Evolutionary conservation across 495 filamentous ascomycete species (phyloP).

Genomic region (Tuber indicum): DNA sequence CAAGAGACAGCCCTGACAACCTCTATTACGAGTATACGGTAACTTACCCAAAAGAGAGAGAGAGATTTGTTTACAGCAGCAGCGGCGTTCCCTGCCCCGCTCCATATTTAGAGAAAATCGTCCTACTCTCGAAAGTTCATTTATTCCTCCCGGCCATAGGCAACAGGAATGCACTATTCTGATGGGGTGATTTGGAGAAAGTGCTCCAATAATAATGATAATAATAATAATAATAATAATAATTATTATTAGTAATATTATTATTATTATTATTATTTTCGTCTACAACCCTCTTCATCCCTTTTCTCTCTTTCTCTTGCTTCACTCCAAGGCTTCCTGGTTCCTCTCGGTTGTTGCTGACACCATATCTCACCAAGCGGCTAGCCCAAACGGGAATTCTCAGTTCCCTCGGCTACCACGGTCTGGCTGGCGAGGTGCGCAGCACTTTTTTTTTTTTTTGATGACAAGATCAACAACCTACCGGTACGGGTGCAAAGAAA

Average conservation of each 20-base stretch:
- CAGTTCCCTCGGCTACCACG: background rate
- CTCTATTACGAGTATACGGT: background rate
- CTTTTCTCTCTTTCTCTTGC: background rate
- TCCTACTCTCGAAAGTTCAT: background rate
- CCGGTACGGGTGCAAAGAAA: background rate
- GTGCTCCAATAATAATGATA: background rate
- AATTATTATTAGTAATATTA: background rate
- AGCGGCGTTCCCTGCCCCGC: background rate
- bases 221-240: too few relatives aligned
- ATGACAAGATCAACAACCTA: too few relatives aligned
- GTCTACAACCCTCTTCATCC: background rate
- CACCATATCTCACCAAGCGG: background rate
- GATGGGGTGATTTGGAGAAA: background rate
- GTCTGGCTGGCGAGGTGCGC: background rate
- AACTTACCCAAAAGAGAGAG: background rate
- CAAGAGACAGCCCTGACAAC: background rate
- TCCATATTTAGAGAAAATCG: background rate
- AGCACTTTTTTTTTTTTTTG: background rate
- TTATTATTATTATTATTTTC: background rate
- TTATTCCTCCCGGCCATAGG: background rate
- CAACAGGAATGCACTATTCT: background rate
- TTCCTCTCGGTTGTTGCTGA: background rate
- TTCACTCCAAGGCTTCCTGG: background rate
- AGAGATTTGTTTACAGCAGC: background rate
- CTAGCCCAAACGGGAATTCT: background rate